These are phyloP conservation scores for Jaltomata sinuosa DNA, from an alignment of 257 asterid species.

Conservation along the genomic window DNA sequence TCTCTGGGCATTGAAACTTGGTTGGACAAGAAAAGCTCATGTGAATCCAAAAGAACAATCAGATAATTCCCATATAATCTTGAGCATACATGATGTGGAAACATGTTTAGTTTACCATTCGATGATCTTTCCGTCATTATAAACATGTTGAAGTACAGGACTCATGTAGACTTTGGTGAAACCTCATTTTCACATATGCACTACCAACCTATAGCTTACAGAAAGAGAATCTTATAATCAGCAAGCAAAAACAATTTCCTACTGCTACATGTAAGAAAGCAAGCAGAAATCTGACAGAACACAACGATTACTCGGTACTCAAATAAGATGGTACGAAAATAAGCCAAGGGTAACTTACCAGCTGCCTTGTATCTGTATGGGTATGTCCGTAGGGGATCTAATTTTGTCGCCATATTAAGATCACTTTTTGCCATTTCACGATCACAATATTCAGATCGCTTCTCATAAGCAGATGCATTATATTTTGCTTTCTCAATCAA, in stretches of 20 bases:
- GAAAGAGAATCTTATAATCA: neutral
- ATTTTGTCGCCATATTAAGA: constrained; percentile 67
- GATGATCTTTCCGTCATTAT: neutral
- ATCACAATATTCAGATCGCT: constrained; percentile 87
- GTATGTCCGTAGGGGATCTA: constrained; percentile 88
- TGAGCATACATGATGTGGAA: neutral
- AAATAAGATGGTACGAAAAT: neutral
- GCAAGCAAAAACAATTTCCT: neutral
- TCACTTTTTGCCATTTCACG: constrained; percentile 89
- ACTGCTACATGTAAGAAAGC: neutral
- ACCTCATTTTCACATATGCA: neutral
- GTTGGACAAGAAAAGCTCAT: neutral
- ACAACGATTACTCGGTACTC: neutral
- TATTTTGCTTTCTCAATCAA: constrained; percentile 75
- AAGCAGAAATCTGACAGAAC: neutral
- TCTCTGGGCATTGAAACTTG: neutral
- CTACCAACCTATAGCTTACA: neutral
- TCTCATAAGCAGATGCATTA: constrained; percentile 94
- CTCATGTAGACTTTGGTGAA: neutral
- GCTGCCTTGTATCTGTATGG: constrained; percentile 95
- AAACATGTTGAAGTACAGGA: neutral
- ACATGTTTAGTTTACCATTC: neutral
- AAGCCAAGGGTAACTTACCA: constrained; percentile 32
- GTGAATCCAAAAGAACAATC: neutral
- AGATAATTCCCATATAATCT: neutral